Evolutionary conservation across 495 filamentous ascomycete genomes (phyloP), one percentile per base, ranked within the genome.

Genomic region (Penicillium bovifimosum): DNA sequence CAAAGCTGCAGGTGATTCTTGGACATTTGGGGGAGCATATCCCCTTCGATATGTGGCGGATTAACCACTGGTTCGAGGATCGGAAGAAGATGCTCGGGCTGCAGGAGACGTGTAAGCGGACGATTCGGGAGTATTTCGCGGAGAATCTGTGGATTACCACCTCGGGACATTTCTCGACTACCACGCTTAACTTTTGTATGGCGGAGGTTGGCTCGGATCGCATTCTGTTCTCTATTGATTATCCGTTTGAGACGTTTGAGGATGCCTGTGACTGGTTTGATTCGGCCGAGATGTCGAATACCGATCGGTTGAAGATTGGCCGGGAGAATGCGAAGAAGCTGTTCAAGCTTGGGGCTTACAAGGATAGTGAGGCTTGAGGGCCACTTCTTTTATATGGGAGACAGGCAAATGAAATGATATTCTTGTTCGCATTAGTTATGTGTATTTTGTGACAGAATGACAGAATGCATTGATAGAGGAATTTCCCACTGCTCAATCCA

Each of bases 21-120:
- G 83, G 83, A 3, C 84, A 87, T 60, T 70, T 85, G 58, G 84
- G 84, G 7, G 83, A 87, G 65, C 74, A 79, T 51, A 65, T 86
- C 14, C 83, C 83, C 0, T 85, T 83, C 54, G 80, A 84, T 62
- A 67, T 87, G 52, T 80, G 79, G 63, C 74, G 84, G 9, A 80
- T 82, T 35, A 66, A 76, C 41, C 81, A 84, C 64, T 84, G 81
- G 81, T 75, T 76, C 18, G 67, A 75, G 41, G 66, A 74, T 29
- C 71, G 76, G 54, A 73, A 76, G 53, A 71, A 79, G 47, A 55
- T 65, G 36, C 62, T 78, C 1, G 73, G 71, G 2, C 42, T 74
- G 46, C 52, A 35, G 44, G 73, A 72, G 62, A 76, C 70, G 35
- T 80, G 73, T 50, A 70, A 71, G 56, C 70, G 74, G 63, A 77